Conservation (phyloP, 2,329 filamentous ascomycete species). For the Paecilomyces niveus region DNA sequence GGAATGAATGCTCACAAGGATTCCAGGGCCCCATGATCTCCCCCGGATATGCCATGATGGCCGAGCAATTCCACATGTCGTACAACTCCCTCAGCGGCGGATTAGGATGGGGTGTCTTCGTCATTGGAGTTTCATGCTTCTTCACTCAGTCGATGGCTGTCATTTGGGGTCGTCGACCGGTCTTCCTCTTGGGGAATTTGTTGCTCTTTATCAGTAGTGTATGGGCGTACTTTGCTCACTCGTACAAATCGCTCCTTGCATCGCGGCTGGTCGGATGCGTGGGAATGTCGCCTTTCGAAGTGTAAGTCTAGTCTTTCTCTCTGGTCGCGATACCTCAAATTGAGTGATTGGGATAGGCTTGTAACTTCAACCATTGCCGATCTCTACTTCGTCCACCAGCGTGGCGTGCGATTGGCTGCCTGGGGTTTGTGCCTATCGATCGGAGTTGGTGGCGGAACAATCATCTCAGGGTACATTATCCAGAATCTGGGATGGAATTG, state of each 20-base stretch:
- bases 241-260: conserved; percentile 12
- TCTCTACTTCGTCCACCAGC: conserved; percentile 40
- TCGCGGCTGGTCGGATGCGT: conserved; percentile 12
- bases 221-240: conserved; percentile 13
- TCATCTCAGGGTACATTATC: conserved; percentile 35
- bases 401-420: conserved; percentile 31
- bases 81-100: conserved; percentile 26
- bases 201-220: conserved; percentile 11
- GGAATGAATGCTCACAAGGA: background rate
- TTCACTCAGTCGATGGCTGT: conserved; percentile 12
- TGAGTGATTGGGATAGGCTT: background rate
- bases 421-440: conserved; percentile 36
- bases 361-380: conserved; percentile 32
- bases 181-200: conserved; percentile 11
- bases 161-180: conserved; percentile 12
- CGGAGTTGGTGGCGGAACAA: conserved; percentile 30
- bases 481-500: conserved; percentile 33
- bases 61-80: conserved; percentile 21
- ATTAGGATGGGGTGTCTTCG: conserved; percentile 25
- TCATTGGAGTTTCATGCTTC: conserved; percentile 21
- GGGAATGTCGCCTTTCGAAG: conserved; percentile 15
- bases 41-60: conserved; percentile 27
- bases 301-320: conserved; percentile 1
- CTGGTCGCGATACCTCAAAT: background rate
- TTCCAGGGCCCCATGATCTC: conserved; percentile 27